Base-by-base conservation (phyloP, 2,329 filamentous ascomycete species). In the Monilinia vaccinii-corymbosi region DNA sequence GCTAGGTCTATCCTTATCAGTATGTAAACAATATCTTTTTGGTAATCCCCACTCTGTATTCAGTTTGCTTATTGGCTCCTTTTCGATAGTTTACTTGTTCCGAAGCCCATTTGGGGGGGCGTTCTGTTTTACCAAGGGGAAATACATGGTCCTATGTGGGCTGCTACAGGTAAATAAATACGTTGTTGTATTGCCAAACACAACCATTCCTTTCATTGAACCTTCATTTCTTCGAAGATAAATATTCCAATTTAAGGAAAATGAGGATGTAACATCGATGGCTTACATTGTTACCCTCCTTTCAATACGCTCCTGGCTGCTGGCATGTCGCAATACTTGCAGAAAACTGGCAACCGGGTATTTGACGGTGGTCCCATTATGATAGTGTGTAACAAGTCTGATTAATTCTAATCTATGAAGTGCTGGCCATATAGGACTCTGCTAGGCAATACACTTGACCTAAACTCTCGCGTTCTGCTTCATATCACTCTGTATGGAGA, bases 61-160 rank as follows among this genome's bases (percentile, higher is more conserved):
- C 34, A n/a, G 10, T 28, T 21, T 10, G 28, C 57, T 60, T 46
- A 60, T 60, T 32, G 42, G 34, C 25, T 60, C 16, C 18, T 23
- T 14, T 55, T 45, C 49, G 23, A 55, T 60, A 60, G 57, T 55
- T 60, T 28, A 32, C 49, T 47, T 53, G 32, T 47, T 60, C 57
- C 36, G 49, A 55, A 55, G 57, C 57, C 13, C 32, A 16, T 46
- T 58, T 38, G 13, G 25, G 36, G 36, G 44, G 47, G 21, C 36
- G 28, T 25, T 31, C 45, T 57, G 51, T 60, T 34, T 2, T 32
- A 48, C 52, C 45, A 34, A 57, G 58, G n/a, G 52, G 31, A 51
- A 40, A 51, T 52, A 47, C 31, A 61, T 58, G 59, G 55, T 56
- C 59, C 38, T 58, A 58, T 61, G 46, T 61, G 14, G 59, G 59